A percentile compares a stretch with the other conserved stretches of the same genome.
phyloP scores from a whole-genome alignment of 2,329 filamentous ascomycete genomes.

The Fusarium siculi region DNA sequence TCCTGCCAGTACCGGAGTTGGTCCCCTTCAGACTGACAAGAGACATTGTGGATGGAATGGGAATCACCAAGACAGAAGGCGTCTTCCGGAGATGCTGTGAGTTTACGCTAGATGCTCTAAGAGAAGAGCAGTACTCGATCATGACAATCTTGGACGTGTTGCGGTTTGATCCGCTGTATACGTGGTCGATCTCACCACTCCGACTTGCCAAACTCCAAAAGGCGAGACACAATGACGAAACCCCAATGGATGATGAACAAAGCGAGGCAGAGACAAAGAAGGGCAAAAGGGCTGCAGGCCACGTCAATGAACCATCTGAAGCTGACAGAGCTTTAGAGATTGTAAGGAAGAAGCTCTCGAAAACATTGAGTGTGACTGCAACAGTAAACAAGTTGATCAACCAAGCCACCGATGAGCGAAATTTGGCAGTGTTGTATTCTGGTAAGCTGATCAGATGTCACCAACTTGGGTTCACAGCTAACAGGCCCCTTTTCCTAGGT shows the following conservation, averaged over 20 bases:
- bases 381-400: conserved; percentile 98
- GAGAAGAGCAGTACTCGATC: conserved; percentile 96
- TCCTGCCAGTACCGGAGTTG: conserved; percentile 94
- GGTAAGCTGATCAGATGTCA: conserved; percentile 58
- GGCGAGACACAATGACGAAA: conserved; percentile 63
- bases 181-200: conserved; percentile 86
- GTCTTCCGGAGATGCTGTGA: conserved; percentile 98
- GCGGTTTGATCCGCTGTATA: conserved; percentile 97
- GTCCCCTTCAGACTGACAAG: conserved; percentile 95
- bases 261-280: conserved; percentile 56
- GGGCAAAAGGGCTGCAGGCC: conserved; percentile 47
- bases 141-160: conserved; percentile 98
- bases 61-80: conserved; percentile 92
- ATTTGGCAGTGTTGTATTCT: conserved; percentile 89
- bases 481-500: conserved; percentile 44
- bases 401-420: conserved; percentile 91
- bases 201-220: conserved; percentile 73
- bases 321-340: conserved; percentile 92
- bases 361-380: conserved; percentile 91
- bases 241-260: conserved; percentile 51
- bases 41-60: conserved; percentile 97
- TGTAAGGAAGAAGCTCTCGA: conserved; percentile 94
- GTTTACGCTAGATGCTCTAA: conserved; percentile 92
- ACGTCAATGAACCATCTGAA: conserved; percentile 72
- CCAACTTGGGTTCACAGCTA: conserved; percentile 26